phyloP scores from a whole-genome alignment of 306 rosid species.

The Cyclanthera cordifolia region DNA sequence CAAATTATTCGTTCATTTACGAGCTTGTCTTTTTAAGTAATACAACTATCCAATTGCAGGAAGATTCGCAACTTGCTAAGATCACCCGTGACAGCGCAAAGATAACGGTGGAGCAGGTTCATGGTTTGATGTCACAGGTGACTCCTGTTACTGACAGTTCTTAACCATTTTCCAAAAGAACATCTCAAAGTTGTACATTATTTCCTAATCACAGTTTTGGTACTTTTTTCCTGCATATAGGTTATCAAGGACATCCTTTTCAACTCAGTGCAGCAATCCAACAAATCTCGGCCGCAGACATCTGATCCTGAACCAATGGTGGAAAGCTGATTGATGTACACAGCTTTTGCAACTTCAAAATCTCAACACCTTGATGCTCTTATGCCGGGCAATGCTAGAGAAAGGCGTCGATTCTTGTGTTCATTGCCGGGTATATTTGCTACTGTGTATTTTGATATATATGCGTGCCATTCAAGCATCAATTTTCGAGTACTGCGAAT shows the following conservation, averaged over 20 bases:
- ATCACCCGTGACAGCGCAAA: slow-evolving; percentile 86
- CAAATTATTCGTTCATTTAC: no score
- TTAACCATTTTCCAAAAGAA: slow-evolving; percentile 7
- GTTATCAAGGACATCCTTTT: slow-evolving; percentile 87
- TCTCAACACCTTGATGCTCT: not conserved
- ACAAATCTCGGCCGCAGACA: slow-evolving; percentile 43
- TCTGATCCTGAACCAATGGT: slow-evolving; percentile 83
- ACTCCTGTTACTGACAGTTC: not conserved
- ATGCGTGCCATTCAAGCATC: not conserved
- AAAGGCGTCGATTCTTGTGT: not conserved
- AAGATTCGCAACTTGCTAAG: slow-evolving; percentile 82
- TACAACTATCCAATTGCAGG: slow-evolving; percentile 30
- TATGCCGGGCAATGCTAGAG: not conserved
- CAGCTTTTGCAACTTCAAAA: not conserved
- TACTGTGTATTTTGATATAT: not conserved
- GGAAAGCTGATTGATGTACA: slow-evolving; percentile 42
- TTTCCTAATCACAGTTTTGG: slow-evolving; percentile 8
- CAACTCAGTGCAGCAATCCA: slow-evolving; percentile 67
- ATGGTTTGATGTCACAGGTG: slow-evolving; percentile 96
- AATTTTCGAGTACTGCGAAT: not conserved
- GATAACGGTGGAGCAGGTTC: slow-evolving; percentile 95
- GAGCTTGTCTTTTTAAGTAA: slow-evolving; percentile 5
- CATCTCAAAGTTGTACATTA: not conserved
- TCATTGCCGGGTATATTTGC: not conserved
- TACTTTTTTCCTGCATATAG: slow-evolving; percentile 26